Evolutionary conservation across 495 filamentous ascomycete species (phyloP).

Genomic region (Podospora sp.): DNA sequence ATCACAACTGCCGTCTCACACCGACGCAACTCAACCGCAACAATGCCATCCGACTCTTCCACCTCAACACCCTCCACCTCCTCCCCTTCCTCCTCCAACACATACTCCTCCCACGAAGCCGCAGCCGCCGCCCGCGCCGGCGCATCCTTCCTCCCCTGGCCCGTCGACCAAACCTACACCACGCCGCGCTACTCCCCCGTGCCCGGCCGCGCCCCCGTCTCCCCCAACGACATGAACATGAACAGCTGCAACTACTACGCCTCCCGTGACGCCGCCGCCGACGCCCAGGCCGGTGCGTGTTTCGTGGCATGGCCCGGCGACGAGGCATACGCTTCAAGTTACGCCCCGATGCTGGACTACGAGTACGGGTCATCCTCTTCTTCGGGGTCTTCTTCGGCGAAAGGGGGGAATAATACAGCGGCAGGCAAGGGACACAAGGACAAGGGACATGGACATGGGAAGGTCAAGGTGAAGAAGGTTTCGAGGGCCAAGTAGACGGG

Average conservation of each 20-base stretch:
- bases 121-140: conserved; percentile 31
- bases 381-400: background rate
- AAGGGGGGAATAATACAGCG: background rate
- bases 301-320: conserved; percentile 19
- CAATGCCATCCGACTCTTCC: no score
- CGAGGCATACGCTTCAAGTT: background rate
- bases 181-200: background rate
- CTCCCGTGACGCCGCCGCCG: conserved; percentile 6
- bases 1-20: no score
- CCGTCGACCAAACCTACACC: conserved; percentile 31
- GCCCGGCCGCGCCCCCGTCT: background rate
- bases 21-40: no score
- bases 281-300: conserved; percentile 3
- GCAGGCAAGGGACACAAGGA: background rate
- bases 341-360: background rate
- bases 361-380: background rate
- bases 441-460: background rate
- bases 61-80: background rate
- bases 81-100: background rate
- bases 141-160: conserved; percentile 35
- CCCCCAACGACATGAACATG: background rate
- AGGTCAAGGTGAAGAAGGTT: conserved; percentile 4
- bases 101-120: conserved; percentile 34
- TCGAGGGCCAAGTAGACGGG: background rate
- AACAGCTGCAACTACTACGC: conserved; percentile 3